These are phyloP conservation scores for Mucor sp. DNA, from an alignment of 371 early-diverging fungal genomes.

Conservation along the genomic window DNA sequence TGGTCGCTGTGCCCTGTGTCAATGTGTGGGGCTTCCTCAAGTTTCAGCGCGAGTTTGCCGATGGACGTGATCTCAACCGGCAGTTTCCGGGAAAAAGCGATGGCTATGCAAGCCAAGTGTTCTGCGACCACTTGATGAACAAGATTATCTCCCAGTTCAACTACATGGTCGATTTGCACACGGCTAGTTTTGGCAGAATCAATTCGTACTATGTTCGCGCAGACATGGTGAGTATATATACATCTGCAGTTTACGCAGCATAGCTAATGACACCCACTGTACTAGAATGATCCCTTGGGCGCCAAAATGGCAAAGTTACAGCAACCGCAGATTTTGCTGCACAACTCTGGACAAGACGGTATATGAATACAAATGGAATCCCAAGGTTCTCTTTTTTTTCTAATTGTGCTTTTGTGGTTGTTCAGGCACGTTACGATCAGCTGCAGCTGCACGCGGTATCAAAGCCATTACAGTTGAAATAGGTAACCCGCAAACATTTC, in stretches of 20 bases:
- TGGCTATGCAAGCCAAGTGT: constrained; percentile 83
- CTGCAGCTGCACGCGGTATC: constrained; percentile 78
- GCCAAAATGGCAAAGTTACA: constrained; percentile 82
- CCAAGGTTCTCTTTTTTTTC: background rate
- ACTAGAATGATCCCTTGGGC: constrained; percentile 65
- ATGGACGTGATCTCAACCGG: constrained; percentile 85
- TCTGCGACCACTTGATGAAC: constrained; percentile 77
- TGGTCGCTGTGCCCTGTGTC: constrained; percentile 87
- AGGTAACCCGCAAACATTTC: constrained; percentile 77
- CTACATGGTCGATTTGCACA: constrained; percentile 87
- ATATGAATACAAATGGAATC: background rate
- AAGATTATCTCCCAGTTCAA: constrained; percentile 80
- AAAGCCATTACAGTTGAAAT: constrained; percentile 89
- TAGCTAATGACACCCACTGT: background rate
- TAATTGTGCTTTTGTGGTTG: background rate
- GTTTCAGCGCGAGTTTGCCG: constrained; percentile 79
- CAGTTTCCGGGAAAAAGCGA: constrained; percentile 77
- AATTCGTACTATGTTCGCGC: constrained; percentile 89
- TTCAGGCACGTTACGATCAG: constrained; percentile 80
- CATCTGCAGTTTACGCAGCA: too few species aligned
- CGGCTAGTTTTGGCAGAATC: constrained; percentile 83
- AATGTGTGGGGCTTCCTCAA: constrained; percentile 86
- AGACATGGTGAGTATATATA: constrained; percentile 58
- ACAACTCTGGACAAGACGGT: constrained; percentile 47
- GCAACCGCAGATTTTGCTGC: constrained; percentile 78